These are phyloP conservation scores for Sorghum bicolor DNA, from an alignment of 176 grass and related monocot genomes.

Conservation along the genomic window DNA sequence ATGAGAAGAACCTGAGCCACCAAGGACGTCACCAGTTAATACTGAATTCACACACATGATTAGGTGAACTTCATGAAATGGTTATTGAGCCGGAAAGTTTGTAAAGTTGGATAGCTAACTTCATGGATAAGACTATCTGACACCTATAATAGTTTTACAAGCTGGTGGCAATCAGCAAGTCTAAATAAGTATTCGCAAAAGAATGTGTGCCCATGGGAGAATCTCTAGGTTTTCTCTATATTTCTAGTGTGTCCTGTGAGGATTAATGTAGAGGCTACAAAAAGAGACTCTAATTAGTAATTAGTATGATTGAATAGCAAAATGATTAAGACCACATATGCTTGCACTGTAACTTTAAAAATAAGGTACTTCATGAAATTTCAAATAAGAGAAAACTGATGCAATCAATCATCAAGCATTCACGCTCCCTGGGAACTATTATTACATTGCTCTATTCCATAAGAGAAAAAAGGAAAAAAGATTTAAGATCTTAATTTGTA, in stretches of 20 bases:
- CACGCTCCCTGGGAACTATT: background rate
- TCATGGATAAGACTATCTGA: background rate
- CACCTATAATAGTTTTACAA: conserved; percentile 3
- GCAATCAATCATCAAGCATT: background rate
- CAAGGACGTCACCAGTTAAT: conserved; percentile 12
- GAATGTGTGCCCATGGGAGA: background rate
- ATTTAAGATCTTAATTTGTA: background rate
- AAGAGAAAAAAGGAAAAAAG: background rate
- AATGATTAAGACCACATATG: conserved; percentile 7
- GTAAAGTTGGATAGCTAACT: conserved; percentile 1
- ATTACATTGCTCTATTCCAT: background rate
- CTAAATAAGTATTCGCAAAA: conserved; percentile 13
- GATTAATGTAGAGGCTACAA: background rate
- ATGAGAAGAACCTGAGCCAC: conserved; percentile 89
- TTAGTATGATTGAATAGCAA: background rate
- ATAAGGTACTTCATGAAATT: background rate
- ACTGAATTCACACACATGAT: background rate
- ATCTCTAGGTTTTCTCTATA: background rate
- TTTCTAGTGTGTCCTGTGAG: background rate
- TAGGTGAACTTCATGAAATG: background rate
- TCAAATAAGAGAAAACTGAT: background rate
- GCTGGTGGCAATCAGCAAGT: background rate
- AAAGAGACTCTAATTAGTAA: background rate
- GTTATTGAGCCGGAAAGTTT: conserved; percentile 12
- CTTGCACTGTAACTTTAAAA: conserved; percentile 19